These are phyloP conservation scores for Lophiotrema nucula DNA, from an alignment of 495 filamentous ascomycete species.

Conservation along the genomic window DNA sequence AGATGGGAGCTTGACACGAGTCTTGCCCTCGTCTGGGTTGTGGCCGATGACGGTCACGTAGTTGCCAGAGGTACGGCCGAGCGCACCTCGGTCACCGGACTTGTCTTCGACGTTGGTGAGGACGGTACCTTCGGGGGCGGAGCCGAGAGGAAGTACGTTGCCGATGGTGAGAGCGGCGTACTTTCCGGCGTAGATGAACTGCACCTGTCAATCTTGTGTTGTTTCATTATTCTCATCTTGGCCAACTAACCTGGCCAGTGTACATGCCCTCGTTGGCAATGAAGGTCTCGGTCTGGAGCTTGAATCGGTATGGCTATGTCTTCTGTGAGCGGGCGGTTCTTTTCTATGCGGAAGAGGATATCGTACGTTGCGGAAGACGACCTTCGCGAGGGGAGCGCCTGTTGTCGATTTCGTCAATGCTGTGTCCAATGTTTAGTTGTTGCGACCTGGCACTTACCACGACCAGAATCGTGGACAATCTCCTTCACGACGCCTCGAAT, in stretches of 20 bases:
- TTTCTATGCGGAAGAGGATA: slow-evolving; percentile 58
- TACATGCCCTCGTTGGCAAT: slow-evolving; percentile 99
- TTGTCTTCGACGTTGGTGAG: slow-evolving; percentile 99
- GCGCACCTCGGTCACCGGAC: slow-evolving; percentile 89
- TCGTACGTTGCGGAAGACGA: slow-evolving; percentile 76
- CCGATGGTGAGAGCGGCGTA: slow-evolving; percentile 91
- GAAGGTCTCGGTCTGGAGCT: slow-evolving; percentile 57
- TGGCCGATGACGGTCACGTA: slow-evolving; percentile 91
- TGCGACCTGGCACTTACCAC: slow-evolving; percentile 42
- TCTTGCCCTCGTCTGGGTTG: slow-evolving; percentile 99
- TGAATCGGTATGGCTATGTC: slow-evolving; percentile 64
- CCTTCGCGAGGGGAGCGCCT: slow-evolving; percentile 93
- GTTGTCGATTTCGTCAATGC: slow-evolving; percentile 10
- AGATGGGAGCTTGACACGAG: slow-evolving; percentile 96
- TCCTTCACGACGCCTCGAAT: slow-evolving; percentile 96
- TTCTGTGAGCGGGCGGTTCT: slow-evolving; percentile 46
- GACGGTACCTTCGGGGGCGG: slow-evolving; percentile 97
- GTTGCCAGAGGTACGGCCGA: slow-evolving; percentile 96
- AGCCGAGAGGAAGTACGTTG: slow-evolving; percentile 91
- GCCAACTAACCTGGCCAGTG: slow-evolving; percentile 62
- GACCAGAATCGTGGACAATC: slow-evolving; percentile 97
- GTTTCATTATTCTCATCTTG: background rate
- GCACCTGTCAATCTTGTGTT: slow-evolving; percentile 3
- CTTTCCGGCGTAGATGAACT: slow-evolving; percentile 99
- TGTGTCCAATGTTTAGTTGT: background rate